A percentile compares a stretch with the other conserved stretches of the same genome.
phyloP scores from a whole-genome alignment of 202 grass and related monocot species.

The Zizania palustris region DNA sequence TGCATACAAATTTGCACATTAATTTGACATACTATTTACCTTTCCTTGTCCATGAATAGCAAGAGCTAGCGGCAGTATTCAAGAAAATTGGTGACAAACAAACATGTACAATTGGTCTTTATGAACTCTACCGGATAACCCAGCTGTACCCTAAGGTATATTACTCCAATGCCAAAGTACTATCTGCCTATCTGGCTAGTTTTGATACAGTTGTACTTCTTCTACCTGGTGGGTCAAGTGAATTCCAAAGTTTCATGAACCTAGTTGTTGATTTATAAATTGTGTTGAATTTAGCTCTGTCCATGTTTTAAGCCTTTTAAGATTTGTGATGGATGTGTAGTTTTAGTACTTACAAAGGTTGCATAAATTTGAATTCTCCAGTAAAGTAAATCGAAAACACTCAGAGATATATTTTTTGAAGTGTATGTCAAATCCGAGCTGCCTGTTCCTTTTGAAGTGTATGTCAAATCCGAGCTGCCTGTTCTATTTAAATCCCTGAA shows the following conservation, averaged over 20 bases:
- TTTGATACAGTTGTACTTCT: background rate
- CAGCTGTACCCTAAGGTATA: conserved; percentile 97
- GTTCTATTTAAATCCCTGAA: conserved; percentile 20
- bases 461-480: background rate
- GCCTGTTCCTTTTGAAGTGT: background rate
- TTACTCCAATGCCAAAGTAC: background rate
- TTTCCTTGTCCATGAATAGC: conserved; percentile 59
- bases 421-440: background rate
- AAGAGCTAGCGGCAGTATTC: conserved; percentile 98
- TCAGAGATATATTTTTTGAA: too few species aligned
- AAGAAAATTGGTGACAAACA: conserved; percentile 99
- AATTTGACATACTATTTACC: conserved; percentile 6
- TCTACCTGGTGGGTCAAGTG: background rate
- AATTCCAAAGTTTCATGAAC: background rate
- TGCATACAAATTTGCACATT: background rate
- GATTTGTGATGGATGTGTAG: conserved; percentile 12
- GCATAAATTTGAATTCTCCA: background rate
- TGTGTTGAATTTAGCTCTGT: background rate
- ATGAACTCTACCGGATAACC: conserved; percentile 95
- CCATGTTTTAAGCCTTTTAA: too few species aligned
- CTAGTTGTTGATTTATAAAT: background rate
- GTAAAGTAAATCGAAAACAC: background rate
- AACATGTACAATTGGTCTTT: conserved; percentile 92
- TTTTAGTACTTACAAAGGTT: background rate
- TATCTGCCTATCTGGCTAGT: background rate